A percentile compares a stretch with the other conserved stretches of the same genome.
Evolutionary conservation across 306 rosid species (phyloP).

Genomic region (Albizia julibrissin): DNA sequence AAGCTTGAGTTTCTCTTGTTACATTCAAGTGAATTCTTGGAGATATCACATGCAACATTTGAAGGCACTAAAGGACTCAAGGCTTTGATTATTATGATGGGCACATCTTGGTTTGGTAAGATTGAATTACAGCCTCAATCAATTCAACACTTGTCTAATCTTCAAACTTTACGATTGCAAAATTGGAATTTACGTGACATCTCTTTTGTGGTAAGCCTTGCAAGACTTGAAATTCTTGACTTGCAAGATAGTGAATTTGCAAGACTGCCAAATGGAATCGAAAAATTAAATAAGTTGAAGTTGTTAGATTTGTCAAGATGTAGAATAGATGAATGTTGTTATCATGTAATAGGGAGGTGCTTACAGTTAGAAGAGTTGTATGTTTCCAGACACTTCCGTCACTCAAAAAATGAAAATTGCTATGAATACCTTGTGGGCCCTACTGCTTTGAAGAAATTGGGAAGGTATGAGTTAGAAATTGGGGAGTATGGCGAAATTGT

Average conservation of each 20-base stretch:
- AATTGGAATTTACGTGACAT: background rate
- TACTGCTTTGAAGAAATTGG: too few species aligned
- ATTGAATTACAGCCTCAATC: background rate
- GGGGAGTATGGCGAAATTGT: accelerated
- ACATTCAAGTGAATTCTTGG: background rate
- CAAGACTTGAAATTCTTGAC: background rate
- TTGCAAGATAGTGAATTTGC: background rate
- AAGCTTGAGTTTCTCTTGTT: background rate
- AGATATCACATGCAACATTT: background rate
- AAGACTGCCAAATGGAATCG: background rate
- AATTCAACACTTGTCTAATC: background rate
- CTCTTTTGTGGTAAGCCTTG: background rate
- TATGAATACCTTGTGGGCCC: too few species aligned
- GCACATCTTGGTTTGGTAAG: too few species aligned
- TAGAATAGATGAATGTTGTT: background rate
- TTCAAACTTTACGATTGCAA: background rate
- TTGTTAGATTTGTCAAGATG: background rate
- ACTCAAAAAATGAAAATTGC: too few species aligned
- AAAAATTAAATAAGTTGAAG: background rate
- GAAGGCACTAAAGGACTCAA: background rate
- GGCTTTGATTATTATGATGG: background rate
- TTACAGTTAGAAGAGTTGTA: background rate
- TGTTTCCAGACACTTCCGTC: background rate
- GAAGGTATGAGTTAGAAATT: background rate
- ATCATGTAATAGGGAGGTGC: background rate